Percentiles rank a stretch among this genome's conserved stretches.
Conservation (phyloP, 2,329 filamentous ascomycete species). For the Fusarium torreyae region DNA sequence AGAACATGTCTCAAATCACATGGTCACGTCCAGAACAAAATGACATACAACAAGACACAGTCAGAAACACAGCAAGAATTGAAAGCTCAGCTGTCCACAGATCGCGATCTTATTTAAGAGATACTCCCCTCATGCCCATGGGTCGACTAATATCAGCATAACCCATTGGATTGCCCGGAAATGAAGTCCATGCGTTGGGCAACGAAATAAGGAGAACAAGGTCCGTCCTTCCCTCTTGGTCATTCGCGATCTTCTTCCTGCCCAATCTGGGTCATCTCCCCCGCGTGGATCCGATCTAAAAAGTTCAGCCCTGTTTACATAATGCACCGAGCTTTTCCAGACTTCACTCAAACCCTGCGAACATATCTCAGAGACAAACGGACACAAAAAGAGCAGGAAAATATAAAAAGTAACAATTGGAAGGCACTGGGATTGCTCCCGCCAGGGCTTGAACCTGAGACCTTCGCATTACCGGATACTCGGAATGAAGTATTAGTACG, state of each 20-base stretch:
- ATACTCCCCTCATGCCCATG: neutral
- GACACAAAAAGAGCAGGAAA: neutral
- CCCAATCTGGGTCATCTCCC: neutral
- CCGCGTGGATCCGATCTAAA: neutral
- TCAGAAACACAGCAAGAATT: conserved; percentile 23
- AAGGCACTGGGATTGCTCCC: conserved; percentile 49
- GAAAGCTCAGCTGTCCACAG: conserved; percentile 32
- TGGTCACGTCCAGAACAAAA: conserved; percentile 32
- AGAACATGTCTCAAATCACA: conserved; percentile 29
- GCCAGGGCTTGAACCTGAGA: conserved; percentile 54
- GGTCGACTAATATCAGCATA: neutral
- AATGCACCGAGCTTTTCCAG: conserved; percentile 16
- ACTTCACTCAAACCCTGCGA: conserved; percentile 20
- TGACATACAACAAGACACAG: conserved; percentile 32
- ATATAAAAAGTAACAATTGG: conserved; percentile 37
- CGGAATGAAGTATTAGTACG: conserved; percentile 52
- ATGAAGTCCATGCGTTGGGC: conserved; percentile 22
- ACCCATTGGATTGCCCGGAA: conserved; percentile 5
- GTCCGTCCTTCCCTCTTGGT: neutral
- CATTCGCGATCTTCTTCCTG: neutral
- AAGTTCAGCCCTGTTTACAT: conserved; percentile 29
- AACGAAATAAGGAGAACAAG: conserved; percentile 1
- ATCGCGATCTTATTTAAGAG: conserved; percentile 35
- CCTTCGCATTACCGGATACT: conserved; percentile 51
- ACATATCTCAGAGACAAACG: neutral